Percentiles rank a stretch among this genome's conserved stretches.
These are phyloP conservation scores for Celoporthe dispersa DNA, from an alignment of 2,329 filamentous ascomycete species.

Conservation along the genomic window DNA sequence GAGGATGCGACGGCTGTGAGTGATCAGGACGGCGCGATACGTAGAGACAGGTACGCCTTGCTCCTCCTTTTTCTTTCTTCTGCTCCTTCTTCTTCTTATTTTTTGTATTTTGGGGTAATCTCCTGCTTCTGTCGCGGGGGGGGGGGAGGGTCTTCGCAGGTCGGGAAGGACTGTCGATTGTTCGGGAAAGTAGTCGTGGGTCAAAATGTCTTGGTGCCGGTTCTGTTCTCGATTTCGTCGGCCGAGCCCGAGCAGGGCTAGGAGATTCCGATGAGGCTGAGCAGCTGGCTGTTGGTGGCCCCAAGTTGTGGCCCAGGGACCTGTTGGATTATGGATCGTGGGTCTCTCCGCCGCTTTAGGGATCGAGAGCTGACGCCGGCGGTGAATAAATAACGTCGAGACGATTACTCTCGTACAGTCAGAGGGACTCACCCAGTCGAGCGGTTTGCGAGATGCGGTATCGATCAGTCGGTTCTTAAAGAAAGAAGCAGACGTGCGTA, in stretches of 20 bases:
- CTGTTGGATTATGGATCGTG: constrained; percentile 6
- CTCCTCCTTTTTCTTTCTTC: no score
- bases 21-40: constrained; percentile 28
- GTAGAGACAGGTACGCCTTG: constrained; percentile 27
- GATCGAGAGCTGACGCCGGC: constrained; percentile 7
- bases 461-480: background rate
- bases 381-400: constrained; percentile 3
- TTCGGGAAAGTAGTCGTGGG: constrained; percentile 1
- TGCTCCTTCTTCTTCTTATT: background rate
- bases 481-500: background rate
- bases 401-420: background rate
- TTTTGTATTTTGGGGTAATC: no score
- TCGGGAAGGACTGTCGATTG: constrained; percentile 7
- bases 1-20: constrained; percentile 14
- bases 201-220: background rate
- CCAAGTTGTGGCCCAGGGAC: constrained; percentile 4
- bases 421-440: background rate
- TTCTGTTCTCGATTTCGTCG: constrained; percentile 1
- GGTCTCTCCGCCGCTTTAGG: constrained; percentile 3
- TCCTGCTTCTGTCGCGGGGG: background rate
- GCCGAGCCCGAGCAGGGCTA: constrained; percentile 15
- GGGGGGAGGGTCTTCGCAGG: background rate
- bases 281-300: constrained; percentile 25
- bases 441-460: background rate
- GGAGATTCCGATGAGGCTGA: constrained; percentile 27